A percentile compares a stretch with the other conserved stretches of the same genome.
Evolutionary conservation across 169 alveolate species (phyloP).

Genomic region (Plasmodium yoelii): DNA sequence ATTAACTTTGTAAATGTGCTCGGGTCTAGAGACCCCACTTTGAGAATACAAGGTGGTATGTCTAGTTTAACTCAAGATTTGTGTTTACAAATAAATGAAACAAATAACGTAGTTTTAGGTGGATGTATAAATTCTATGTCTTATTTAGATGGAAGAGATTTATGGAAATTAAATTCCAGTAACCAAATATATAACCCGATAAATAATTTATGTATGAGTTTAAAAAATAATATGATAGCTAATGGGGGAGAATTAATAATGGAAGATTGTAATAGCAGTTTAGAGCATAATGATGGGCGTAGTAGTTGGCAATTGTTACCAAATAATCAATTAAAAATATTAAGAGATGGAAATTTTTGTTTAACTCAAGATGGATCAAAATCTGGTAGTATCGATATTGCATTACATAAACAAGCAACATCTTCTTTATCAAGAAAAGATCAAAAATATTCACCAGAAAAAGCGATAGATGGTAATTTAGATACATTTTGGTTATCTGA

Average conservation of each 20-base stretch:
- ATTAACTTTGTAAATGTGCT: slow-evolving; percentile 87
- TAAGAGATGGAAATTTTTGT: slow-evolving; percentile 91
- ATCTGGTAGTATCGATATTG: slow-evolving; percentile 91
- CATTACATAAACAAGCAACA: slow-evolving; percentile 83
- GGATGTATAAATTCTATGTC: slow-evolving; percentile 84
- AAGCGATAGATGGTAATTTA: slow-evolving; percentile 89
- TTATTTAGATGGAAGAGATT: slow-evolving; percentile 79
- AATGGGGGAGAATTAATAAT: slow-evolving; percentile 85
- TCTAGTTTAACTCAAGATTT: slow-evolving; percentile 84
- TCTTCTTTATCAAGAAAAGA: slow-evolving; percentile 85
- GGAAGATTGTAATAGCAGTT: slow-evolving; percentile 65
- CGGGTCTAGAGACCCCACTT: slow-evolving; percentile 86
- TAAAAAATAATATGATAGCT: slow-evolving; percentile 83
- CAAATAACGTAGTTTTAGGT: slow-evolving; percentile 84
- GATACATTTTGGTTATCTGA: slow-evolving; percentile 90
- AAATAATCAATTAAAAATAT: slow-evolving; percentile 89
- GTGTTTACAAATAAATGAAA: slow-evolving; percentile 85
- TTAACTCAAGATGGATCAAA: slow-evolving; percentile 88
- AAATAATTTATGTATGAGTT: slow-evolving; percentile 83
- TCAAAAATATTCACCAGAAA: slow-evolving; percentile 80
- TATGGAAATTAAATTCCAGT: slow-evolving; percentile 84
- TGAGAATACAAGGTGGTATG: slow-evolving; percentile 91
- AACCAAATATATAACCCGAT: slow-evolving; percentile 73
- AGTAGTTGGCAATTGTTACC: slow-evolving; percentile 91
- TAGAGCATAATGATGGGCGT: slow-evolving; percentile 79